Evolutionary conservation across 2,329 filamentous ascomycete species (phyloP).

Genomic region (Alternaria tenuissima): DNA sequence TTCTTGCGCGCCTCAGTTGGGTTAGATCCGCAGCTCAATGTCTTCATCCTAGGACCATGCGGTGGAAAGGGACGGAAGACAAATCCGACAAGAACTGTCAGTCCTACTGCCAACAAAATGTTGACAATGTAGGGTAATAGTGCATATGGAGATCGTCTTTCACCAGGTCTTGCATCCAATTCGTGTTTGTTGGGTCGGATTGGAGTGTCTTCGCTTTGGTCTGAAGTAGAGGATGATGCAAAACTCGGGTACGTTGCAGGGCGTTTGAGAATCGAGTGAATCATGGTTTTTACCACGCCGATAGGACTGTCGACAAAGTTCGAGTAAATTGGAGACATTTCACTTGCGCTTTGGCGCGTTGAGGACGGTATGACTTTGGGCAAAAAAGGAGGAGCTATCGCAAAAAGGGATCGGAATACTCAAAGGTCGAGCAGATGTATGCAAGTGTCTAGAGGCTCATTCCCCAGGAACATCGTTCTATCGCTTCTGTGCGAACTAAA

Average conservation of each 20-base stretch:
- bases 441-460: background rate
- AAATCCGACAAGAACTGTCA: conserved; percentile 11
- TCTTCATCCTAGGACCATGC: conserved; percentile 7
- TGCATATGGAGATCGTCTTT: background rate
- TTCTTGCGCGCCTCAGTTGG: background rate
- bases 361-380: background rate
- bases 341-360: background rate
- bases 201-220: background rate
- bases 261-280: background rate
- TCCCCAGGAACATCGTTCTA: background rate
- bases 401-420: background rate
- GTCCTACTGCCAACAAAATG: conserved; percentile 6
- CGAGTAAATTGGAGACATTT: background rate
- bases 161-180: background rate
- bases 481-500: background rate
- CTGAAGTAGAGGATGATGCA: background rate
- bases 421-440: background rate
- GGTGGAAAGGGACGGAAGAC: conserved; percentile 7
- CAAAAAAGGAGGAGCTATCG: background rate
- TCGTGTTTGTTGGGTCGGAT: background rate
- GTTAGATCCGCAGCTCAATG: conserved; percentile 10
- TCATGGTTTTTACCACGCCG: background rate
- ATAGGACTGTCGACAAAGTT: background rate
- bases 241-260: background rate
- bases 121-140: background rate